phyloP scores from a whole-genome alignment of 2,329 filamentous ascomycete genomes.

The Colletotrichum tropicale region DNA sequence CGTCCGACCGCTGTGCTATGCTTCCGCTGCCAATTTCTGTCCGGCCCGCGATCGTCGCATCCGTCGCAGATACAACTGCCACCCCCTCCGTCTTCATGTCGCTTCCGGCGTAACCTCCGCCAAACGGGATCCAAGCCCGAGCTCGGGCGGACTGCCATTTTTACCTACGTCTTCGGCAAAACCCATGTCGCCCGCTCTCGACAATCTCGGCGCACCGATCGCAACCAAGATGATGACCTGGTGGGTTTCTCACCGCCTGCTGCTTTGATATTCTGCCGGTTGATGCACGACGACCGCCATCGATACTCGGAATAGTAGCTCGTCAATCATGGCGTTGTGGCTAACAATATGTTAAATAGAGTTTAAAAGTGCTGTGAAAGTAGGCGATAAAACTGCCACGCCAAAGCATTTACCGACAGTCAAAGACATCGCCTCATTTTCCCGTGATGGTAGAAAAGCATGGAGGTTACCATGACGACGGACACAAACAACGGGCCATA shows the following conservation, averaged over 20 bases:
- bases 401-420: too few species aligned
- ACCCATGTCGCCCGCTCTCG: not conserved
- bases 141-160: not conserved
- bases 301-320: not conserved
- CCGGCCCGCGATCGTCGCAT: constrained; percentile 10
- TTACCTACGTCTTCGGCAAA: not conserved
- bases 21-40: constrained; percentile 3
- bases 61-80: constrained; percentile 13
- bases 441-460: too few species aligned
- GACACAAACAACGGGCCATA: too few species aligned
- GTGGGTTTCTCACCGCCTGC: not conserved
- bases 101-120: not conserved
- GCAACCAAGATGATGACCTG: not conserved
- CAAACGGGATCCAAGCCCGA: not conserved
- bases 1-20: not conserved
- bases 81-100: constrained; percentile 1
- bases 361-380: too few species aligned
- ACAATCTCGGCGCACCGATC: not conserved
- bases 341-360: not conserved
- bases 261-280: fast-evolving
- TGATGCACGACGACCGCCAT: not conserved
- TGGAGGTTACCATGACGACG: too few species aligned
- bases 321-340: not conserved
- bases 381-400: too few species aligned
- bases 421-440: too few species aligned